Base-by-base conservation (phyloP, 2,329 filamentous ascomycete species). In the Colletotrichum noveboracense region DNA sequence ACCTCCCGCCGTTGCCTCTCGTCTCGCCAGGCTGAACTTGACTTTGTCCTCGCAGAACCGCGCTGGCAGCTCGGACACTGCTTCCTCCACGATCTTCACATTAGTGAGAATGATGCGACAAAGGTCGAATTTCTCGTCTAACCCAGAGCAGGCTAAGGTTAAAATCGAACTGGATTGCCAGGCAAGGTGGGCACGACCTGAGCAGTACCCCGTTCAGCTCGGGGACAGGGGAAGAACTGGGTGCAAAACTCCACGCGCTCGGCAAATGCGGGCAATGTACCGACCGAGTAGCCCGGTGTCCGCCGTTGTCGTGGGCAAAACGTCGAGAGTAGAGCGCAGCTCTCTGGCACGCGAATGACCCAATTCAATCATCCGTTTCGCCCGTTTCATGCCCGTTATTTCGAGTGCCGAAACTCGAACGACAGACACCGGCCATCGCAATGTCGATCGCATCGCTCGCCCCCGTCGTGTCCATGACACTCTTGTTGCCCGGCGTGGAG, bases 271-370 rank as follows among this genome's bases (percentile, higher is more conserved):
- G 21, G 21, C 9, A n/a, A 71, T 55, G 71, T 74, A 66, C 52
- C 36, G 10, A 38, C 5, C 24, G 18, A 56, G 71, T 65, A 70
- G 24, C 71, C 30, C 30, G 18, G 16, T 26, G 58, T 65, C 64
- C 32, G 28, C 32, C 32, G 21, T 16, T 21, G 48, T 13, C 24
- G 48, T 32, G 13, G 55, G 38, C 38, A 24, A 18, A n/a, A 55
- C 21, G 24, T 34, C 56, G 58, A 62, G 58, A 5, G 48, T 7
- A n/a, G 32, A 34, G 12, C 21, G 9, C 43, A 34, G 24, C 26
- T 6, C 34, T 70, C 32, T 73, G 64, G 73, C 43, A 75, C 30
- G 70, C 70, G 24, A 65, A 68, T 69, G 73, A 73, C 56, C 18
- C 26, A n/a, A 24, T 18, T 65, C 55, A 21, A 48, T 16, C 56